These are phyloP conservation scores for Fremontodendron californicum DNA, from an alignment of 345 rosid species.

Conservation along the genomic window DNA sequence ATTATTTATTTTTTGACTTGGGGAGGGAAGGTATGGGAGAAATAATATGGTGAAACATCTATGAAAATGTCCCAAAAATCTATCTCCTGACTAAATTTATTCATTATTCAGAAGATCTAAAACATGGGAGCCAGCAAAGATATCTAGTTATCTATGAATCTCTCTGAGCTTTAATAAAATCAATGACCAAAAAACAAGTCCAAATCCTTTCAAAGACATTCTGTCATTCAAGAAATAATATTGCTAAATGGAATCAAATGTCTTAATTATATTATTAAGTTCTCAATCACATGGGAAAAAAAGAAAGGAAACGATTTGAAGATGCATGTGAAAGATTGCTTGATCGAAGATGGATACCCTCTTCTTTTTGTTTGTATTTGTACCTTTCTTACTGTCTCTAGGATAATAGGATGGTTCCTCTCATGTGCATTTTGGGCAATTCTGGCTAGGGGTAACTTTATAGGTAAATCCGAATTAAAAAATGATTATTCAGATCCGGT, in stretches of 20 bases:
- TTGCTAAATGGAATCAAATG: not conserved
- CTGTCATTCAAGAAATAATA: not conserved
- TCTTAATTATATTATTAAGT: too few species aligned
- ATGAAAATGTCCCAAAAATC: not conserved
- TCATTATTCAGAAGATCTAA: not conserved
- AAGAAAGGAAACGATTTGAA: not conserved
- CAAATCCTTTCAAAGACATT: conserved; percentile 24
- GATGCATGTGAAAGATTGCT: not conserved
- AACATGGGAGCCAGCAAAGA: too few species aligned
- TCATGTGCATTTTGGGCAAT: not conserved
- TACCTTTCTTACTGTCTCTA: not conserved
- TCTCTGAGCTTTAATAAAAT: not conserved
- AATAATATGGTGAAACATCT: not conserved
- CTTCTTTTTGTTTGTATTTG: not conserved
- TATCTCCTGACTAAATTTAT: not conserved
- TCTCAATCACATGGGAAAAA: not conserved
- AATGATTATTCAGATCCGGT: too few species aligned
- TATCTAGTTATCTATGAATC: too few species aligned
- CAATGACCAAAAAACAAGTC: conserved; percentile 2
- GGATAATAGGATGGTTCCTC: not conserved
- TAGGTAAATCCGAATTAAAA: too few species aligned
- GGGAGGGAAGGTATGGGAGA: too few species aligned
- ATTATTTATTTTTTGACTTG: not conserved
- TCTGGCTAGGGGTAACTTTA: not conserved
- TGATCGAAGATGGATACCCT: not conserved